Evolutionary conservation across 2,329 filamentous ascomycete species (phyloP).

Genomic region (Exophiala phaeomuriformis): DNA sequence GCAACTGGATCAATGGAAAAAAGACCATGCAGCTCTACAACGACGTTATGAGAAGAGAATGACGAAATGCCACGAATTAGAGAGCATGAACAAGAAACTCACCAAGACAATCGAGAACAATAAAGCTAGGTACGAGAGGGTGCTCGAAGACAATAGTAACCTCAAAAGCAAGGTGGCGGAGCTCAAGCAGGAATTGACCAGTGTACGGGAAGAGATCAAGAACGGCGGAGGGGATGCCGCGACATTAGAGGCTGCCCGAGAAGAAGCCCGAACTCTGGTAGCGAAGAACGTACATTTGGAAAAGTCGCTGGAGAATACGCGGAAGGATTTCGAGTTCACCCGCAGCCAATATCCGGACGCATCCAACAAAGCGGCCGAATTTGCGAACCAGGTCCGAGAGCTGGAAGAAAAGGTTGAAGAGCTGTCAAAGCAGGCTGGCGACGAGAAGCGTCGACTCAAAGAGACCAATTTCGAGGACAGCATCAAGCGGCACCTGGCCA

Average conservation of each 20-base stretch:
- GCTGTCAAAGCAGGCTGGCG: slow-evolving; percentile 34
- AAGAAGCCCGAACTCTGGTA: slow-evolving; percentile 29
- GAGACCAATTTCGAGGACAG: slow-evolving; percentile 35
- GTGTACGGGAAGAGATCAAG: slow-evolving; percentile 36
- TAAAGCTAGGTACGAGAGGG: slow-evolving; percentile 32
- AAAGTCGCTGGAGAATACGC: slow-evolving; percentile 37
- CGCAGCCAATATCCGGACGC: slow-evolving; percentile 43
- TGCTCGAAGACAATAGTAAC: slow-evolving; percentile 34
- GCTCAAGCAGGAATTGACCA: slow-evolving; percentile 35
- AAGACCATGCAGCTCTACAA: slow-evolving; percentile 34
- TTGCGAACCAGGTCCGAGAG: slow-evolving; percentile 34
- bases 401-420: slow-evolving; percentile 34
- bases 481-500: slow-evolving; percentile 32
- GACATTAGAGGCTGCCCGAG: slow-evolving; percentile 36
- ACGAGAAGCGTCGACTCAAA: slow-evolving; percentile 34
- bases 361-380: slow-evolving; percentile 39
- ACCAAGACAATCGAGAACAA: slow-evolving; percentile 28
- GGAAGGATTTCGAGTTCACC: slow-evolving; percentile 41
- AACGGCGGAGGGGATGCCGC: slow-evolving; percentile 32
- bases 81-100: slow-evolving; percentile 31
- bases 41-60: slow-evolving; percentile 40
- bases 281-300: slow-evolving; percentile 31
- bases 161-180: slow-evolving; percentile 37
- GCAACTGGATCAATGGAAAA: slow-evolving; percentile 32
- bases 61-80: slow-evolving; percentile 34